Evolutionary conservation across 192 early-diverging fungal genomes (phyloP).

Genomic region (Dimargaris xerosporica): DNA sequence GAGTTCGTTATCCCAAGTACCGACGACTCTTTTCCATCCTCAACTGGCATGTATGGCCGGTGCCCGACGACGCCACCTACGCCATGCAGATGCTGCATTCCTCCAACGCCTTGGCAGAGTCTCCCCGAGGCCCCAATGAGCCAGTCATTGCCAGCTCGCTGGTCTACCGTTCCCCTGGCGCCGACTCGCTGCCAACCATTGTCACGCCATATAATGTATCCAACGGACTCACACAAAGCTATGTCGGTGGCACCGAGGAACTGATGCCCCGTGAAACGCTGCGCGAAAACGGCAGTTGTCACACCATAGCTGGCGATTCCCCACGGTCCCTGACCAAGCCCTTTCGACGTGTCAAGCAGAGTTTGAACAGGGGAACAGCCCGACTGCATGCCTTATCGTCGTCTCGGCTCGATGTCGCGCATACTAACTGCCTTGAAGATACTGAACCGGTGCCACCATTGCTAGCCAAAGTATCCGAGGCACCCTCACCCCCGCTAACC

Average conservation of each 20-base stretch:
- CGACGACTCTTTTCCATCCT: slow-evolving; percentile 28
- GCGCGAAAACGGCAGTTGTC: not conserved
- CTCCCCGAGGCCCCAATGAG: not conserved
- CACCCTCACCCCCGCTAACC: too few relatives aligned
- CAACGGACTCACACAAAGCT: too few relatives aligned
- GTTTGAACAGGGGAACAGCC: too few relatives aligned
- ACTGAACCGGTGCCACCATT: too few relatives aligned
- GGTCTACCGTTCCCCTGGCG: not conserved
- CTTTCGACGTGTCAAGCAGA: too few relatives aligned
- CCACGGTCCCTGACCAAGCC: too few relatives aligned
- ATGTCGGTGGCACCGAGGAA: too few relatives aligned
- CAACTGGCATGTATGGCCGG: slow-evolving; percentile 31
- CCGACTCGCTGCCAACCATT: not conserved
- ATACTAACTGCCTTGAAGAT: too few relatives aligned
- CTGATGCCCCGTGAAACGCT: not conserved
- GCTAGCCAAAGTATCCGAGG: too few relatives aligned
- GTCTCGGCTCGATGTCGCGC: too few relatives aligned
- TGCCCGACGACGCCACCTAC: slow-evolving; percentile 33
- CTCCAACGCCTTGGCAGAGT: not conserved
- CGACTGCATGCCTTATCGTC: too few relatives aligned
- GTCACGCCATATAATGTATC: not conserved
- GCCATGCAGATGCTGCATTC: slow-evolving; percentile 26
- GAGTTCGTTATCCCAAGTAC: slow-evolving; percentile 29
- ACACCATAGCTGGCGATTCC: too few relatives aligned
- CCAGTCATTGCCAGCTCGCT: not conserved